Evolutionary conservation across 2,329 filamentous ascomycete species (phyloP).

Genomic region (Fusarium nematophilum): DNA sequence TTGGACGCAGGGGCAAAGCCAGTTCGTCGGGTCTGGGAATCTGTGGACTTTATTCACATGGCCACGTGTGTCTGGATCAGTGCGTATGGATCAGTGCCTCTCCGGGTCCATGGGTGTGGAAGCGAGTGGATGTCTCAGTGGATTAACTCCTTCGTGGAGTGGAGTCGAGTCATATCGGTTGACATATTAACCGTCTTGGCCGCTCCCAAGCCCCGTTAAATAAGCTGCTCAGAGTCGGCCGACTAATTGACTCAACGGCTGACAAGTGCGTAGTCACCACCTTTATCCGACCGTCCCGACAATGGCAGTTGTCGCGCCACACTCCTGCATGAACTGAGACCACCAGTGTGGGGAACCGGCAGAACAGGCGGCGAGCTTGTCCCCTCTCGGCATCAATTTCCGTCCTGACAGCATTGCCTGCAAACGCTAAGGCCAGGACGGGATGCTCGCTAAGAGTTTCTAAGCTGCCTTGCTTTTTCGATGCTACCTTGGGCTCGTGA

Average conservation of each 20-base stretch:
- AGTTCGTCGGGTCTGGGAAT: too few relatives aligned
- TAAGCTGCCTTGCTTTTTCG: slow-evolving; percentile 68
- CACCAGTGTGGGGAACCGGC: too few relatives aligned
- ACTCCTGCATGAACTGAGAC: slow-evolving; percentile 5
- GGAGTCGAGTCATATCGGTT: too few relatives aligned
- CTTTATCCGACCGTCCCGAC: not conserved
- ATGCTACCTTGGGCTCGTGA: too few relatives aligned
- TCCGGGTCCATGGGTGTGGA: slow-evolving; percentile 1
- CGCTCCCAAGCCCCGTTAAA: not conserved
- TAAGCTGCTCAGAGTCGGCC: too few relatives aligned
- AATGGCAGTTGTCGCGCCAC: not conserved
- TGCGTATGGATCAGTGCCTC: not conserved
- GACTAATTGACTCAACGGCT: not conserved
- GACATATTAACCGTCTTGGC: not conserved
- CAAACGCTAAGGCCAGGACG: slow-evolving; percentile 1
- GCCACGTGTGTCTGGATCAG: slow-evolving; percentile 1
- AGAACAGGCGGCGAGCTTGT: too few relatives aligned
- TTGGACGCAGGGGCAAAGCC: too few relatives aligned
- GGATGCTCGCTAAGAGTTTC: too few relatives aligned
- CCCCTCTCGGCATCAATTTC: slow-evolving; percentile 1
- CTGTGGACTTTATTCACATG: not conserved
- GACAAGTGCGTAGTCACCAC: not conserved
- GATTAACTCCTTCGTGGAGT: too few relatives aligned
- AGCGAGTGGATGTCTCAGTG: too few relatives aligned
- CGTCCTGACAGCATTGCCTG: not conserved